Evolutionary conservation across 306 rosid genomes (phyloP).

Genomic region (Medicago arabica): DNA sequence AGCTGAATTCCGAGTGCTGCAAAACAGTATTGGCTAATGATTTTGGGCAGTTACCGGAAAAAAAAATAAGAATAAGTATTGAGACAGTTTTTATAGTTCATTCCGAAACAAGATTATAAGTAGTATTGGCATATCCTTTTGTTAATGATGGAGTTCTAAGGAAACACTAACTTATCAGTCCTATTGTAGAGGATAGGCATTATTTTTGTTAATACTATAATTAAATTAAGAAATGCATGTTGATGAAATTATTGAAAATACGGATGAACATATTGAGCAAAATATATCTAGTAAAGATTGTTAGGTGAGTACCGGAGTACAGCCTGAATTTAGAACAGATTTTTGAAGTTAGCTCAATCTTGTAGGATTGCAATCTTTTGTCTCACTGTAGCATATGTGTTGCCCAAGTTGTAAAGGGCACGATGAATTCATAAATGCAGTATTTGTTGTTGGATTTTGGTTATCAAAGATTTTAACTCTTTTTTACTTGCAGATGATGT

Average conservation of each 20-base stretch:
- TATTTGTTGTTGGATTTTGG: slow-evolving; percentile 15
- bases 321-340: not conserved
- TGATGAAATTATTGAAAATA: not conserved
- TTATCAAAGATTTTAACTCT: slow-evolving; percentile 20
- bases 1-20: not conserved
- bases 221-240: not conserved
- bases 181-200: not conserved
- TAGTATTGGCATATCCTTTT: not conserved
- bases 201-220: slow-evolving; percentile 6
- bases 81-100: not conserved
- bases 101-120: slow-evolving; percentile 3
- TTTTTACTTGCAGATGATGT: slow-evolving; percentile 68
- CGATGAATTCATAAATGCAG: slow-evolving; percentile 35
- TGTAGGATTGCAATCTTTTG: not conserved
- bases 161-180: not conserved
- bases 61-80: not conserved
- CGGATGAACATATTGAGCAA: slow-evolving; percentile 3
- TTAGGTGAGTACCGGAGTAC: not conserved
- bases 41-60: not conserved
- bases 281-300: not conserved
- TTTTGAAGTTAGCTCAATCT: slow-evolving; percentile 8
- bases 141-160: not conserved
- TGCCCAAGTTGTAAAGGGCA: not conserved
- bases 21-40: not conserved
- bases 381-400: slow-evolving; percentile 4